Percentiles rank a stretch among this genome's conserved stretches.
Evolutionary conservation across 106 monocot species (phyloP).

Genomic region (Iris macrosiphon): DNA sequence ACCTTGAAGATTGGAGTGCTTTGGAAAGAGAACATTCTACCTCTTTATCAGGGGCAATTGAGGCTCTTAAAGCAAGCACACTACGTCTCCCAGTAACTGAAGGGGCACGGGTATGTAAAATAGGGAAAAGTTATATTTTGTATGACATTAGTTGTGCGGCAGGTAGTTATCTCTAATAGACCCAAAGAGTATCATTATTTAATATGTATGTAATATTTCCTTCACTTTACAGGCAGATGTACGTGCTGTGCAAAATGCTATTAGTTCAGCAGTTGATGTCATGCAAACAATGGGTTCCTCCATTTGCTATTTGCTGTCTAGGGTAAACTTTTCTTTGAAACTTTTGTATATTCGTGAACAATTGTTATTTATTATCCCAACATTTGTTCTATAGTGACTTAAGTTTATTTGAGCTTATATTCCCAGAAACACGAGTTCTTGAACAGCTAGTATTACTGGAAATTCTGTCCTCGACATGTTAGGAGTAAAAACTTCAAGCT

Average conservation of each 20-base stretch:
- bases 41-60: constrained; percentile 51
- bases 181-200: no score
- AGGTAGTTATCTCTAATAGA: no score
- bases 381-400: no score
- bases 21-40: constrained; percentile 55
- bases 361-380: no score
- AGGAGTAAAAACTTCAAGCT: no score
- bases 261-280: constrained; percentile 73
- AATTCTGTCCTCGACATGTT: no score
- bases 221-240: constrained; percentile 39
- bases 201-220: no score
- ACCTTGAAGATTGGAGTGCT: constrained; percentile 67
- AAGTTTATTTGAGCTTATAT: no score
- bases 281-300: constrained; percentile 79
- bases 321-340: constrained; percentile 31
- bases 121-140: not conserved
- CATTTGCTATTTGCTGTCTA: constrained; percentile 43
- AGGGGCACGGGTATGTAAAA: constrained; percentile 58
- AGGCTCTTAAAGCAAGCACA: constrained; percentile 66
- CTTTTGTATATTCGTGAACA: no score
- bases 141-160: not conserved
- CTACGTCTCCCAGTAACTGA: constrained; percentile 67
- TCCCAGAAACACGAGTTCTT: no score
- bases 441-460: no score
- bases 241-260: constrained; percentile 42